Evolutionary conservation across 2,329 filamentous ascomycete genomes (phyloP).

Genomic region (Seiridium cupressi): DNA sequence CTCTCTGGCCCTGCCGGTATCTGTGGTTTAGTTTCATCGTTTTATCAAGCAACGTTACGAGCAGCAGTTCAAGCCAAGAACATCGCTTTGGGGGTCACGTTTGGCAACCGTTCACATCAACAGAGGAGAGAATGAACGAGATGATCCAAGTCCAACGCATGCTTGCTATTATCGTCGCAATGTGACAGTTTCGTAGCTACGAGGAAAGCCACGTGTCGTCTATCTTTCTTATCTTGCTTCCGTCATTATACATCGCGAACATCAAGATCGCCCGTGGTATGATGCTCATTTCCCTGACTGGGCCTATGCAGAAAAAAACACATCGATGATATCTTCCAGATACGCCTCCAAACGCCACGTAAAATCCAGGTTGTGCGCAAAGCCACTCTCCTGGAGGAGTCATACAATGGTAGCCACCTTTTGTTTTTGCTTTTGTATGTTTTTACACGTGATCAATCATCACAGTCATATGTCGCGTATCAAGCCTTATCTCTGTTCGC

Average conservation of each 20-base stretch:
- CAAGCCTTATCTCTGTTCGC: background rate
- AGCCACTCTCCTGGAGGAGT: too few species aligned
- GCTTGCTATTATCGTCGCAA: background rate
- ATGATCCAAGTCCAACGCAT: too few species aligned
- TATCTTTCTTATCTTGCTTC: background rate
- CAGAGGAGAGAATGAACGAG: too few species aligned
- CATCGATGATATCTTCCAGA: constrained; percentile 1
- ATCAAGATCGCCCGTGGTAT: background rate
- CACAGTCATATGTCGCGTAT: background rate
- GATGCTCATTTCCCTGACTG: background rate
- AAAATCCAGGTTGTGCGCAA: background rate
- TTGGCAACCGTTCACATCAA: too few species aligned
- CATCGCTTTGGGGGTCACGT: too few species aligned
- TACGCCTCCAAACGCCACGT: constrained; percentile 1
- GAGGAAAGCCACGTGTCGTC: background rate
- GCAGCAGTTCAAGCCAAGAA: too few species aligned
- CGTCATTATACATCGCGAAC: background rate
- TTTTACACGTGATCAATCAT: background rate
- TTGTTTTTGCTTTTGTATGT: background rate
- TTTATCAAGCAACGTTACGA: too few species aligned
- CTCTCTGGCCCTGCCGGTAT: too few species aligned
- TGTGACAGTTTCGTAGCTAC: background rate
- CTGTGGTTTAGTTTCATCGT: too few species aligned
- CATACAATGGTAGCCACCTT: too few species aligned
- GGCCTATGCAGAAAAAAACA: background rate